Evolutionary conservation across 257 asterid genomes (phyloP).

Genomic region (Rubia yunnanensis): DNA sequence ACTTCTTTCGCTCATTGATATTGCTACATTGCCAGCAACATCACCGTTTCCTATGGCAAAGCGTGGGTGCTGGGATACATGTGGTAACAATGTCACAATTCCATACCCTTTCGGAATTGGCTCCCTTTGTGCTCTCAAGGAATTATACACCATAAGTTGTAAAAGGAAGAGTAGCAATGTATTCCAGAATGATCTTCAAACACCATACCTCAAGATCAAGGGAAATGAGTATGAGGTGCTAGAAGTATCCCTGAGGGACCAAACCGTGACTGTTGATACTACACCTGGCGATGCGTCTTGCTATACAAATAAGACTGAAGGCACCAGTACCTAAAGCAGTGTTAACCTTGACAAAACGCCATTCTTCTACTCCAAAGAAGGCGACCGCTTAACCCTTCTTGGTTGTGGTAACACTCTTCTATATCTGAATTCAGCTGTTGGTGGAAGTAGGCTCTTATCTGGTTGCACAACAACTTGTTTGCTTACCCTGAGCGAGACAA

Average conservation of each 20-base stretch:
- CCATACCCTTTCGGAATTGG: slow-evolving; percentile 23
- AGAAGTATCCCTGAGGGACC: slow-evolving; percentile 9
- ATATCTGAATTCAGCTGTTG: not conserved
- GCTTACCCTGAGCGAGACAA: not conserved
- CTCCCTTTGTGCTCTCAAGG: slow-evolving; percentile 9
- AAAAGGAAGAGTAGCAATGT: not conserved
- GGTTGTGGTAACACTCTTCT: not conserved
- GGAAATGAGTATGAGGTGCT: slow-evolving; percentile 6
- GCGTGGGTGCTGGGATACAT: not conserved
- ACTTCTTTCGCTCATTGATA: not conserved
- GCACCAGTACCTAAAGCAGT: no score
- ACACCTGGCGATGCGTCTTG: not conserved
- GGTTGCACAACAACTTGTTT: slow-evolving; percentile 20
- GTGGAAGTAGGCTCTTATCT: not conserved
- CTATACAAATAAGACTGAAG: no score
- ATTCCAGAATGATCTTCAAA: not conserved
- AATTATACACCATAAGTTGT: slow-evolving; percentile 13
- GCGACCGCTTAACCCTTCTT: no score
- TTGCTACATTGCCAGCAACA: not conserved
- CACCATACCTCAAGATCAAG: not conserved
- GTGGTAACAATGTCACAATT: slow-evolving; percentile 13
- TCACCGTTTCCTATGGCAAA: not conserved
- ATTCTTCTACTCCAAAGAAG: no score
- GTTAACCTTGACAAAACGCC: no score
- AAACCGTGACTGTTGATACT: no score